Base-by-base conservation (phyloP, 768 basidiomycete genomes). In the Mycena capillaripes region DNA sequence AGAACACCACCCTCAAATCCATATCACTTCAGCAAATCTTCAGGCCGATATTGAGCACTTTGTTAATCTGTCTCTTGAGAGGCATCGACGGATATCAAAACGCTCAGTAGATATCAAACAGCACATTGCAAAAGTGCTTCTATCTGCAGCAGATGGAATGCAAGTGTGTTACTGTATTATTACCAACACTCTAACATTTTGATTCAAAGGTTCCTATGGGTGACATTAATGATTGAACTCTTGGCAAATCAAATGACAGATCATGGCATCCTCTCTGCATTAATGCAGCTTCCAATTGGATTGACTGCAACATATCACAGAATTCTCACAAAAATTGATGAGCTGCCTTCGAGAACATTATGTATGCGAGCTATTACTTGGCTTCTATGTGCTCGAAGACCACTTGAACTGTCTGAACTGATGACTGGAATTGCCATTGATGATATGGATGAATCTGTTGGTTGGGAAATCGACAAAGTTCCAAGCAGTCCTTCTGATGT, bases 141-240 rank as follows among this genome's bases (percentile, higher is more conserved):
- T 57, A 17, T 29, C 59, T 36, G 48, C 65, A 44, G 71, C 70
- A 57, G 57, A 72, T 62, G 71, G 71, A 62, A 72, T 72, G 71
- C 38, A 59, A 62, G 71, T 63, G 14, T n/a, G 2, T 38, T 17
- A 12, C 14, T 53, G 17, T 34, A n/a, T 40, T 12, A 9, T 68
- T 21, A 36, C 57, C 21, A 25, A 17, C 14, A 14, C 9, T 42
- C 62, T 40, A 44, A 66, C n/a, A 2, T 27, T 46, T 19, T 10
- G 0, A 23, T 58, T 29, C 11, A 36, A 40, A 72, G 71, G 71
- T 72, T 72, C 44, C 25, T 72, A 2, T 72, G 71, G 71, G 71
- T 72, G 1, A 67, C 66, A 17, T 32, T 72, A n/a, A 72, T 72
- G 71, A 53, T 72, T 30, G 60, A 72, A 12, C 32, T 72, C 16